These are phyloP conservation scores for Incumbomyces delicatus DNA, from an alignment of 2,329 filamentous ascomycete genomes.

Conservation along the genomic window DNA sequence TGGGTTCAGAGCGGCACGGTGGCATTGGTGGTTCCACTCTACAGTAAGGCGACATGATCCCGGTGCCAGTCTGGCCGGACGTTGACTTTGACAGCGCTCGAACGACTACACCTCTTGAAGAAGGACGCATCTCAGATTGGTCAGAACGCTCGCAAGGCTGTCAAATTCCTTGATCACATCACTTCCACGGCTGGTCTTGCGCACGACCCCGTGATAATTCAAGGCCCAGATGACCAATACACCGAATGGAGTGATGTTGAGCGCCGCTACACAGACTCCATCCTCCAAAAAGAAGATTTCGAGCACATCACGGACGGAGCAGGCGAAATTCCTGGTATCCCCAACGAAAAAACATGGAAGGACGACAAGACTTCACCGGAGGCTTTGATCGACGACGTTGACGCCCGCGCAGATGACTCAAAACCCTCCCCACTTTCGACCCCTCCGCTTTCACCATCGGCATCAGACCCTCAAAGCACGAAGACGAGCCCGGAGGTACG, in stretches of 20 bases:
- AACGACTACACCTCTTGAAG: constrained; percentile 37
- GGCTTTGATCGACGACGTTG: constrained; percentile 17
- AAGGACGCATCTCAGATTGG: constrained; percentile 37
- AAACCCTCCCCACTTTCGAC: constrained; percentile 31
- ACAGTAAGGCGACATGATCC: constrained; percentile 31
- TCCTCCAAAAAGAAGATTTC: constrained; percentile 35
- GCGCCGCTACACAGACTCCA: constrained; percentile 26
- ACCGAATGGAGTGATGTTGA: constrained; percentile 38
- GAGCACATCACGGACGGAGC: constrained; percentile 17
- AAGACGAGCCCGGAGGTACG: constrained; percentile 36
- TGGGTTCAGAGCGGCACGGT: constrained; percentile 42
- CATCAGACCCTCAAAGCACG: constrained; percentile 32
- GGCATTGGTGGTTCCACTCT: constrained; percentile 42
- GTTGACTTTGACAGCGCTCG: constrained; percentile 29
- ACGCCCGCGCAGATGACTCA: constrained; percentile 16
- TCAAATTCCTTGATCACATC: constrained; percentile 43
- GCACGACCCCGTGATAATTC: constrained; percentile 35
- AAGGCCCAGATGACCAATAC: constrained; percentile 42
- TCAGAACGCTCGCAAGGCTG: constrained; percentile 41
- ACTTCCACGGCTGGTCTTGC: constrained; percentile 36
- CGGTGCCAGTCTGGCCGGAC: background rate
- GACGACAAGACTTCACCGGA: constrained; percentile 16
- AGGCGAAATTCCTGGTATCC: constrained; percentile 4
- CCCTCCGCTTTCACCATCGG: constrained; percentile 33
- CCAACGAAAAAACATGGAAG: constrained; percentile 9